Percentiles rank a stretch among this genome's conserved stretches.
These are phyloP conservation scores for Aspergillus japonicus DNA, from an alignment of 2,329 filamentous ascomycete genomes.

Conservation along the genomic window DNA sequence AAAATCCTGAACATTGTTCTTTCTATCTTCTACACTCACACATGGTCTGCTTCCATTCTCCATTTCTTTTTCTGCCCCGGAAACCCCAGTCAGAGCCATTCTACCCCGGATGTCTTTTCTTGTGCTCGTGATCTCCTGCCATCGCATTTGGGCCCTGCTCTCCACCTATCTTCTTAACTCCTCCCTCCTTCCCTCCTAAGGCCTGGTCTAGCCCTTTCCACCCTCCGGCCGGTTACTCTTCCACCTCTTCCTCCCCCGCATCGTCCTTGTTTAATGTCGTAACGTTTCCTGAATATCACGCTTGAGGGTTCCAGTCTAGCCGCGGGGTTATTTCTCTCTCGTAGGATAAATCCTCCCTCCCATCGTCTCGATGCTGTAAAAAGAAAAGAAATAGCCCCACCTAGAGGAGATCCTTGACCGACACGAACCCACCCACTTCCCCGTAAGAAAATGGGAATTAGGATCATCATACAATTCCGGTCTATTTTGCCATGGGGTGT, in stretches of 20 bases:
- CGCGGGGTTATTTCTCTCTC: not conserved
- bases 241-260: not conserved
- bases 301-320: not conserved
- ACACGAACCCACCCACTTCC: too few species aligned
- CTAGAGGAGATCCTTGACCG: too few species aligned
- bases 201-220: not conserved
- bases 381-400: too few species aligned
- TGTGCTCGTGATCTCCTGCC: not conserved
- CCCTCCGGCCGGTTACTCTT: not conserved
- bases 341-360: not conserved
- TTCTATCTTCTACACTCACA: not conserved
- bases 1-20: constrained; percentile 12
- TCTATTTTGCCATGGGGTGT: too few species aligned
- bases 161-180: not conserved
- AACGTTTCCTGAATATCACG: constrained; percentile 7
- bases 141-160: too few species aligned
- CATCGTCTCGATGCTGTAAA: too few species aligned
- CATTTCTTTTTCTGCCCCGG: not conserved
- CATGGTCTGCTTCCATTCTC: not conserved
- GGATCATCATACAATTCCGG: too few species aligned
- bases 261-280: constrained; percentile 3
- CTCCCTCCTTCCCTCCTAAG: not conserved
- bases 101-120: not conserved
- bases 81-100: not conserved
- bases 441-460: too few species aligned